Conservation (phyloP, 2,329 filamentous ascomycete species). For the Paraconiothyrium sp. region DNA sequence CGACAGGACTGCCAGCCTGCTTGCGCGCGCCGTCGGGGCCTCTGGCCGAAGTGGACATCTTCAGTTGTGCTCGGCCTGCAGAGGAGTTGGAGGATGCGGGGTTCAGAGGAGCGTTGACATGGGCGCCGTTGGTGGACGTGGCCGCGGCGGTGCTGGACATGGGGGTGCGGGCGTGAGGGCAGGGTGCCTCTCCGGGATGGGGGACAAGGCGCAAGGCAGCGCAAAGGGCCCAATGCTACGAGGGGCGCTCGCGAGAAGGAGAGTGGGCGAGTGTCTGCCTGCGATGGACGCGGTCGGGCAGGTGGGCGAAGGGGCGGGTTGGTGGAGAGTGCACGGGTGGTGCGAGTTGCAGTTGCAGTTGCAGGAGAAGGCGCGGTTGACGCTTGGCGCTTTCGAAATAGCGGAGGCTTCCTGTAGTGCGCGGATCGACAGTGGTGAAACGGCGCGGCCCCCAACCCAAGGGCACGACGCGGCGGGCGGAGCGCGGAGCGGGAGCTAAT, state of each 20-base stretch:
- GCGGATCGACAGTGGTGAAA: slow-evolving; percentile 15
- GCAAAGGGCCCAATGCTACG: slow-evolving; percentile 37
- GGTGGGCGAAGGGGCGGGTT: slow-evolving; percentile 21
- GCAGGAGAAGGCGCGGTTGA: slow-evolving; percentile 12
- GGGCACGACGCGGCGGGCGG: not conserved
- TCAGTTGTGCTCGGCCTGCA: slow-evolving; percentile 57
- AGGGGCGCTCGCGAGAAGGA: slow-evolving; percentile 23
- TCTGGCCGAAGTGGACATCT: slow-evolving; percentile 61
- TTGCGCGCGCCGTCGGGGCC: slow-evolving; percentile 63
- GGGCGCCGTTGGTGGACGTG: slow-evolving; percentile 41
- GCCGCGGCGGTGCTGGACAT: slow-evolving; percentile 47
- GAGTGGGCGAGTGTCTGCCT: slow-evolving; percentile 29
- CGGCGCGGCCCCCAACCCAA: not conserved
- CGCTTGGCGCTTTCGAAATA: slow-evolving; percentile 14
- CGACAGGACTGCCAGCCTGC: slow-evolving; percentile 64
- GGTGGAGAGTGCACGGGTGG: slow-evolving; percentile 14
- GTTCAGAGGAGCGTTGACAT: slow-evolving; percentile 44
- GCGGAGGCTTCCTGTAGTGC: not conserved
- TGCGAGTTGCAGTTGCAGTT: slow-evolving; percentile 13
- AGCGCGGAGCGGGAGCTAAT: not conserved
- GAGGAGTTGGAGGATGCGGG: slow-evolving; percentile 49
- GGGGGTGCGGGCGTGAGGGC: slow-evolving; percentile 23
- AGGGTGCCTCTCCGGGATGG: slow-evolving; percentile 30
- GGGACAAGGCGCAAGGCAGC: slow-evolving; percentile 29
- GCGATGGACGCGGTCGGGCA: slow-evolving; percentile 28